A percentile compares a stretch with the other conserved stretches of the same genome.
Conservation (phyloP, 305 asterid species). For the Fraxinus ornus region DNA sequence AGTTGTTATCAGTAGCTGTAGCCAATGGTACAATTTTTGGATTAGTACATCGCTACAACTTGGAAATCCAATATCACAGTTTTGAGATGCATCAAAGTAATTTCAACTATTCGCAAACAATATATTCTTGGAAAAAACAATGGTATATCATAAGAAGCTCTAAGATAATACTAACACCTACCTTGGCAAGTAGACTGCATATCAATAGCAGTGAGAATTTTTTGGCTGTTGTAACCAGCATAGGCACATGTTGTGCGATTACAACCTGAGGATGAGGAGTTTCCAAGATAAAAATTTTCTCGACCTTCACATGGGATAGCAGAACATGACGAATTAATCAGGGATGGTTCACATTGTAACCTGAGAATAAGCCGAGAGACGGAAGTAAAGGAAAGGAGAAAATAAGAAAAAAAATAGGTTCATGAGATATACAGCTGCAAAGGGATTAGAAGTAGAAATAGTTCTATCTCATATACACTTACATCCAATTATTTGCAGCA, state of each 20-base stretch:
- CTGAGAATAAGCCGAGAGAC: slow-evolving; percentile 30
- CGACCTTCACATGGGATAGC: slow-evolving; percentile 46
- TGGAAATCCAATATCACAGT: not conserved
- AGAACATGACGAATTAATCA: slow-evolving; percentile 49
- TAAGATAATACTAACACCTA: slow-evolving; percentile 27
- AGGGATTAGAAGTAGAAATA: not conserved
- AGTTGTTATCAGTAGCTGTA: slow-evolving; percentile 32
- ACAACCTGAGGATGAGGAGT: slow-evolving; percentile 44
- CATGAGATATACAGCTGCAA: not conserved
- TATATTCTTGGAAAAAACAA: not conserved
- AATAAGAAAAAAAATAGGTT: not conserved
- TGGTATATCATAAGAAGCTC: not conserved
- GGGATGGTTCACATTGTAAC: slow-evolving; percentile 58
- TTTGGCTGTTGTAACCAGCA: slow-evolving; percentile 51
- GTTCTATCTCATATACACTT: slow-evolving; percentile 29
- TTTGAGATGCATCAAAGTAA: not conserved
- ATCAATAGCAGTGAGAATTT: slow-evolving; percentile 33
- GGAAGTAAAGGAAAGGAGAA: not conserved
- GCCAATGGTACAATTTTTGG: slow-evolving; percentile 1
- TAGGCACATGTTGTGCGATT: slow-evolving; percentile 56
- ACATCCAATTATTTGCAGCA: slow-evolving; percentile 61
- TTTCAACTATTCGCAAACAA: not conserved
- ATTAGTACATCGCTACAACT: not conserved
- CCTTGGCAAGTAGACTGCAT: slow-evolving; percentile 60
- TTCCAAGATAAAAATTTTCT: slow-evolving; percentile 43